A percentile compares a stretch with the other conserved stretches of the same genome.
Evolutionary conservation across 768 basidiomycete genomes (phyloP).

Genomic region (Leccinellum luteum): DNA sequence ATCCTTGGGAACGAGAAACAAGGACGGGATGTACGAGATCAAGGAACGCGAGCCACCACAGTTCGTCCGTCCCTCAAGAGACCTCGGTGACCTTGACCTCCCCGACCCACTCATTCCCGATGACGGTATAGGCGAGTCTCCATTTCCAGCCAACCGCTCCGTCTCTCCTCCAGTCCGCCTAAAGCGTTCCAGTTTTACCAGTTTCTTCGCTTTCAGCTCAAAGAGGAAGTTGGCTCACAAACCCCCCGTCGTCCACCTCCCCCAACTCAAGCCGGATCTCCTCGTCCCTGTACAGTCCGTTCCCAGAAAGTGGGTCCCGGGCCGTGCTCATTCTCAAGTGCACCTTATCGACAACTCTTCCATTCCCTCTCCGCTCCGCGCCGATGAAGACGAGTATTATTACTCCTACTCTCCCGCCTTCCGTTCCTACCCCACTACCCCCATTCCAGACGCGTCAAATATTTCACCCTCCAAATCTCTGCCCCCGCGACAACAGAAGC

Average conservation of each 20-base stretch:
- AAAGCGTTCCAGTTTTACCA: slow-evolving; percentile 44
- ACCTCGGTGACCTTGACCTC: background rate
- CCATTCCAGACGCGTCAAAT: slow-evolving; percentile 11
- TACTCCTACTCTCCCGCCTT: slow-evolving; percentile 43
- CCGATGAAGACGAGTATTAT: slow-evolving; percentile 47
- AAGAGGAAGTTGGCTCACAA: slow-evolving; percentile 19
- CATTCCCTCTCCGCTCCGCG: slow-evolving; percentile 21
- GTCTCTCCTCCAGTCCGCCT: slow-evolving; percentile 11
- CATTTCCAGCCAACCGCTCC: slow-evolving; percentile 32
- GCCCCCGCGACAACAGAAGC: slow-evolving; percentile 16
- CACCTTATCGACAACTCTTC: slow-evolving; percentile 11
- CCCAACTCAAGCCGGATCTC: slow-evolving; percentile 9
- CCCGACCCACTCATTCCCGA: slow-evolving; percentile 36
- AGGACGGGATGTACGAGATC: slow-evolving; percentile 72
- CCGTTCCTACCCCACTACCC: slow-evolving; percentile 12
- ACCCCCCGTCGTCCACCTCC: slow-evolving; percentile 17
- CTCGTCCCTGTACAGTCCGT: slow-evolving; percentile 8
- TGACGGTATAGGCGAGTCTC: slow-evolving; percentile 69
- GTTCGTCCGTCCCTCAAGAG: slow-evolving; percentile 27
- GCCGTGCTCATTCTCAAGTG: background rate
- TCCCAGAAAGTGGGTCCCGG: slow-evolving; percentile 19
- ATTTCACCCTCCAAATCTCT: slow-evolving; percentile 14
- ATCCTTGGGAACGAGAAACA: slow-evolving; percentile 74
- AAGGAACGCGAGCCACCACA: no score
- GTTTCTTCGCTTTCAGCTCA: slow-evolving; percentile 31